Evolutionary conservation across 176 grass and related monocot genomes (phyloP), one percentile per base, ranked within the genome.

Genomic region (Elymus sibiricus): DNA sequence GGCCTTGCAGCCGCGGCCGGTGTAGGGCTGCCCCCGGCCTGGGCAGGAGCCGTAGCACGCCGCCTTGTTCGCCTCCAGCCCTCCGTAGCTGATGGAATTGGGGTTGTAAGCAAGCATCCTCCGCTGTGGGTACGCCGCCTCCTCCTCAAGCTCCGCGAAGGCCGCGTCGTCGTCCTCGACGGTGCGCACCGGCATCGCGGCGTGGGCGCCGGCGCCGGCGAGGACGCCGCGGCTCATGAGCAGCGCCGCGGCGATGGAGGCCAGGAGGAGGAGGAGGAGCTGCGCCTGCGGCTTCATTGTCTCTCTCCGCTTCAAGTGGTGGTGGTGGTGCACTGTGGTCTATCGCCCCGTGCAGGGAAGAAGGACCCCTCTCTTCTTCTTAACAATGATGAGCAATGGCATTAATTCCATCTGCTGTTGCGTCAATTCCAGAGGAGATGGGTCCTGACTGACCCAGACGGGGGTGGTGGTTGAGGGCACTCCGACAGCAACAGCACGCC

Each of bases 41-140:
- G 70, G 70, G 82, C 82, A 84, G 37, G 82, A 32, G 25, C 82
- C 82, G 82, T 84, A 74, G 82, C 82, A 84, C 53, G 82, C 82
- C 11, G 82, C 82, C 70, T 84, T n/a, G 70, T 21, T 84, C 55
- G 25, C 82, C 16, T 0, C 1, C 25, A 84, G 55, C 38, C 26
- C 26, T 28, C 60, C 60, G 38, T 84, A 84, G 25, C 70, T 6
- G 70, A 31, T 3, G 16, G 2, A 62, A 38, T 0, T 0, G 16
- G 7, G 21, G 11, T 15, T 6, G 38, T 74, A 74, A 58, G 55
- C 55, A 16, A 84, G 69, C 37, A 84, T 7, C 70, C 70, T 75
- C 82, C 82, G 74, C 69, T 28, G 70, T 38, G 82, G 82, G 70
- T 74, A 84, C 4, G 82, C 81, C 44, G 14, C 66, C 65, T 19